phyloP scores from a whole-genome alignment of 352 stramenopile genomes.

The Phytophthora brassicae region DNA sequence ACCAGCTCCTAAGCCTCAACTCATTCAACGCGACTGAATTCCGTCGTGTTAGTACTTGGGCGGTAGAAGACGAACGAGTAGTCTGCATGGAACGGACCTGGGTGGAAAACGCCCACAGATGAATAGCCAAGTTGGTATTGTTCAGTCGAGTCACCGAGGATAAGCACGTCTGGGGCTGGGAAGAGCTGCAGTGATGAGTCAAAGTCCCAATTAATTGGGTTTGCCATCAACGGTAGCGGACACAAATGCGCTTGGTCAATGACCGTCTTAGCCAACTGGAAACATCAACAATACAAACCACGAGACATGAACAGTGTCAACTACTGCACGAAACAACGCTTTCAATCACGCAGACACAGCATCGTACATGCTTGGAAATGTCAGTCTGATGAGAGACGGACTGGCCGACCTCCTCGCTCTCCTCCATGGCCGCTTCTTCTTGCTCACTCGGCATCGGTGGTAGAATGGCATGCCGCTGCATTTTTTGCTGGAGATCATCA shows the following conservation, averaged over 20 bases:
- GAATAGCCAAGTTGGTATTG: constrained; percentile 85
- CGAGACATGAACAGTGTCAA: constrained; percentile 6
- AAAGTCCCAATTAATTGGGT: constrained; percentile 94
- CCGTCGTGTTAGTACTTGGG: constrained; percentile 78
- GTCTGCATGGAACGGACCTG: constrained; percentile 80
- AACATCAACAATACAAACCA: constrained; percentile 1
- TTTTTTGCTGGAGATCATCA: constrained; percentile 91
- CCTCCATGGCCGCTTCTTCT: constrained; percentile 25
- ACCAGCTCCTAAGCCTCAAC: too few relatives aligned
- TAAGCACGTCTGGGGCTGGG: constrained; percentile 89
- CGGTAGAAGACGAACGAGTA: constrained; percentile 88
- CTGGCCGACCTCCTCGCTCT: constrained; percentile 24
- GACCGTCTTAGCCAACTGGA: constrained; percentile 82
- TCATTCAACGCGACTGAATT: constrained; percentile 84
- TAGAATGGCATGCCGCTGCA: constrained; percentile 86
- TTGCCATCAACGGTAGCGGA: constrained; percentile 83
- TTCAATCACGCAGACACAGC: background rate
- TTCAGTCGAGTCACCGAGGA: constrained; percentile 80
- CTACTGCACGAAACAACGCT: background rate
- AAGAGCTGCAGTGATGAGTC: constrained; percentile 93
- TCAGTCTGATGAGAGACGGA: constrained; percentile 54
- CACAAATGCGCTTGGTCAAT: constrained; percentile 94
- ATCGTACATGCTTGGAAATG: constrained; percentile 80
- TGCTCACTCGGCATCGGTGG: constrained; percentile 50
- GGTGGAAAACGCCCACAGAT: constrained; percentile 79